Conservation (phyloP, 1,139 yeast genomes). For the Lodderomyces elongisporus region DNA sequence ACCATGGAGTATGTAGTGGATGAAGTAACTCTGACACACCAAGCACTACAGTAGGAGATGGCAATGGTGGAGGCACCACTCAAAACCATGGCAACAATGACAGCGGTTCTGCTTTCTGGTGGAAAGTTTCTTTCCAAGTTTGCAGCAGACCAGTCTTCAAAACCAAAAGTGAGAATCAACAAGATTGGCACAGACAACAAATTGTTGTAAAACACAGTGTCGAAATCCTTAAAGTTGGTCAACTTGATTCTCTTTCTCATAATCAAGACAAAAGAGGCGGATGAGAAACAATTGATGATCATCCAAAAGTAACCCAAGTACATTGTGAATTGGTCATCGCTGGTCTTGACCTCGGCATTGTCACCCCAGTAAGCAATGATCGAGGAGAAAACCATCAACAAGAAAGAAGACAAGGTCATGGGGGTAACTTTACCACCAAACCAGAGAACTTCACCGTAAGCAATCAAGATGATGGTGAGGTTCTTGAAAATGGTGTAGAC, state of each 20-base stretch:
- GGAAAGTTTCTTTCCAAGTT: constrained; percentile 80
- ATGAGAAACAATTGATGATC: constrained; percentile 87
- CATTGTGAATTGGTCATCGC: constrained; percentile 41
- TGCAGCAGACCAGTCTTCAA: constrained; percentile 89
- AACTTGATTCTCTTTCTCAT: constrained; percentile 97
- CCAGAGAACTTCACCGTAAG: constrained; percentile 97
- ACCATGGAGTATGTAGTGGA: constrained; percentile 99
- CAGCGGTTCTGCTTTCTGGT: constrained; percentile 56
- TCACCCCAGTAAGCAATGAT: constrained; percentile 95
- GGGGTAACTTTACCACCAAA: constrained; percentile 90
- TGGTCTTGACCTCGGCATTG: constrained; percentile 37
- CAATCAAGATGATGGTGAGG: constrained; percentile 91
- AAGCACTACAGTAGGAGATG: constrained; percentile 96
- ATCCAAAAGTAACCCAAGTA: constrained; percentile 94
- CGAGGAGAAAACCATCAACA: constrained; percentile 88
- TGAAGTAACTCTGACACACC: constrained; percentile 99
- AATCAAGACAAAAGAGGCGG: constrained; percentile 87
- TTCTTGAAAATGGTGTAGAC: constrained; percentile 97
- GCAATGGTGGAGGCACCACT: constrained; percentile 94
- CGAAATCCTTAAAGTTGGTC: constrained; percentile 95
- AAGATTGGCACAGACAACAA: constrained; percentile 86
- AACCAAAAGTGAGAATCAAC: constrained; percentile 61
- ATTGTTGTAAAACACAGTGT: constrained; percentile 98
- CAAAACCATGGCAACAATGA: constrained; percentile 76
- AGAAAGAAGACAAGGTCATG: constrained; percentile 84